These are phyloP conservation scores for Monosporascus sp. DNA, from an alignment of 2,329 filamentous ascomycete genomes.

Conservation along the genomic window DNA sequence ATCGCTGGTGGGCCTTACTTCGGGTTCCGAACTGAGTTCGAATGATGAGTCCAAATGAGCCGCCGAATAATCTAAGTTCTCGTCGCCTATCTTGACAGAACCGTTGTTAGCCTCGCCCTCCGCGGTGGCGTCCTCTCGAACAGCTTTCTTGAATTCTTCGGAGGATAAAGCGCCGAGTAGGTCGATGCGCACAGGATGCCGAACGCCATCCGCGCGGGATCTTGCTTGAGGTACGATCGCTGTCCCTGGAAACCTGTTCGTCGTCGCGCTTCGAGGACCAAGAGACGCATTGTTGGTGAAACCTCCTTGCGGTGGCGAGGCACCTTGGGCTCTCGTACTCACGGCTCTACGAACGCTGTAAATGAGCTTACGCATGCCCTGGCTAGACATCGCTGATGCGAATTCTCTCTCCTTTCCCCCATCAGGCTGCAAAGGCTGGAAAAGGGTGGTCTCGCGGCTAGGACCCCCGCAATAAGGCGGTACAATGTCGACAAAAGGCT, in stretches of 20 bases:
- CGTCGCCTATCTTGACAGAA: conserved; percentile 19
- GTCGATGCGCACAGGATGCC: conserved; percentile 66
- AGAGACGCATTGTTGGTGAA: conserved; percentile 45
- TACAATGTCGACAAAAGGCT: conserved; percentile 70
- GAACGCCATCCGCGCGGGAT: conserved; percentile 36
- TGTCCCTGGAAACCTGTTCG: conserved; percentile 54
- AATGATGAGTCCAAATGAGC: conserved; percentile 39
- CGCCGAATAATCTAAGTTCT: conserved; percentile 36
- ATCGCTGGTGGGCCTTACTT: conserved; percentile 44
- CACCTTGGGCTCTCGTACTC: conserved; percentile 51
- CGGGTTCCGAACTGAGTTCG: conserved; percentile 27
- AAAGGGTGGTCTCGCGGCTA: conserved; percentile 51
- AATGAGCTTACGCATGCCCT: conserved; percentile 80
- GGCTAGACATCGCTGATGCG: conserved; percentile 57
- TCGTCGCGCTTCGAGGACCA: conserved; percentile 48
- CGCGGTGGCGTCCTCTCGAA: conserved; percentile 57
- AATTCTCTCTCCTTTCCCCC: conserved; percentile 38
- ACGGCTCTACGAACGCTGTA: conserved; percentile 80
- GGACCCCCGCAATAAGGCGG: conserved; percentile 43
- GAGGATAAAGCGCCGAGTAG: conserved; percentile 72
- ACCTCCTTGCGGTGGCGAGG: conserved; percentile 40
- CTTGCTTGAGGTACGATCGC: conserved; percentile 54
- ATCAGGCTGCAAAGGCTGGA: conserved; percentile 35
- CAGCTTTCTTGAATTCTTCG: conserved; percentile 72
- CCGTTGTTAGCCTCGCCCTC: conserved; percentile 26